Evolutionary conservation across 1,284 basidiomycete genomes (phyloP).

Genomic region (Testicularia cyperi): DNA sequence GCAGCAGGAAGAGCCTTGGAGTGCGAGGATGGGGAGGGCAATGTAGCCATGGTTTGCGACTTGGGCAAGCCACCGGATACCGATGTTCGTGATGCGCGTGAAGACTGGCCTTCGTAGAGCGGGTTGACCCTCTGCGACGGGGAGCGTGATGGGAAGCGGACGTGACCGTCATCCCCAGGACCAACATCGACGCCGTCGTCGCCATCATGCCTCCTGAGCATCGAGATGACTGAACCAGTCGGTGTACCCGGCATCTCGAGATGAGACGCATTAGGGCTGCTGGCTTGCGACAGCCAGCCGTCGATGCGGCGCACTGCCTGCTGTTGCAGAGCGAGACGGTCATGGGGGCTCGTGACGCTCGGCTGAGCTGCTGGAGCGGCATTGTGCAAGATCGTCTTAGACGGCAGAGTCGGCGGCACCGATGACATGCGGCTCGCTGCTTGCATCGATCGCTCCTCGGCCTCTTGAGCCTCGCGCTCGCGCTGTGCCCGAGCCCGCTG

Average conservation of each 20-base stretch:
- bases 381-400: background rate
- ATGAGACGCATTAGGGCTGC: constrained; percentile 16
- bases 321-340: constrained; percentile 28
- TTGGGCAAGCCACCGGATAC: constrained; percentile 5
- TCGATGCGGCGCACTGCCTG: constrained; percentile 41
- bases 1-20: constrained; percentile 6
- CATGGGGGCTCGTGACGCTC: constrained; percentile 15
- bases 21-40: constrained; percentile 2
- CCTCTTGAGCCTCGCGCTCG: constrained; percentile 3
- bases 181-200: constrained; percentile 6
- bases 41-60: constrained; percentile 26
- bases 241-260: constrained; percentile 43
- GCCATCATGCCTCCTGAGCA: constrained; percentile 16
- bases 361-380: too few relatives aligned
- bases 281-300: constrained; percentile 41
- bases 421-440: too few relatives aligned
- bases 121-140: constrained; percentile 33
- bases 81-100: constrained; percentile 1
- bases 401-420: background rate
- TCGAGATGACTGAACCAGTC: constrained; percentile 35
- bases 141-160: constrained; percentile 10
- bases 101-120: constrained; percentile 11
- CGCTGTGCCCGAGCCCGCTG: too few relatives aligned
- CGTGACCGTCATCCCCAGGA: background rate
- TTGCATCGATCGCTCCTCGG: too few relatives aligned